Conservation (phyloP, 345 rosid genomes). For the Heritiera littoralis region DNA sequence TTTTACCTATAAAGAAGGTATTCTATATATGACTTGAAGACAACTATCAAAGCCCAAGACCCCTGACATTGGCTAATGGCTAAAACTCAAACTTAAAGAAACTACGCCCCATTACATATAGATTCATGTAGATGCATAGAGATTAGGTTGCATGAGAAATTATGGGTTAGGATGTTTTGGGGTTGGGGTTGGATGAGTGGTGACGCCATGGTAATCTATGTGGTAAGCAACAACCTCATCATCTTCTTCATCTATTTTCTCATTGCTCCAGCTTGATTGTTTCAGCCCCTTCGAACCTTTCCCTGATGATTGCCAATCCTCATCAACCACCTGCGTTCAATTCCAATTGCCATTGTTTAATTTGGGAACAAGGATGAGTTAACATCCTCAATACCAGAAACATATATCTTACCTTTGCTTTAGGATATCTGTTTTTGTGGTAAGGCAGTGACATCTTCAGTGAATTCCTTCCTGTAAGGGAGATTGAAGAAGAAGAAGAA, state of each 20-base stretch:
- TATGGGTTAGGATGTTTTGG: conserved; percentile 58
- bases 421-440: background rate
- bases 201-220: conserved; percentile 57
- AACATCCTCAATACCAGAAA: no score
- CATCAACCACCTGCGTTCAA: conserved; percentile 22
- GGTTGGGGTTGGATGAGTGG: conserved; percentile 61
- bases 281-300: conserved; percentile 2
- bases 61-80: no score
- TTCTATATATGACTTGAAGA: no score
- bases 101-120: no score
- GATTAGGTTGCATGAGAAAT: no score
- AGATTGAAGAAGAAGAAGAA: conserved; percentile 16
- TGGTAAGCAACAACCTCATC: conserved; percentile 34
- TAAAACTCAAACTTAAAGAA: no score
- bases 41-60: no score
- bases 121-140: no score
- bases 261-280: conserved; percentile 13
- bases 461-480: conserved; percentile 29
- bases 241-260: conserved; percentile 23
- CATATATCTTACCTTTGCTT: conserved; percentile 21
- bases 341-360: background rate
- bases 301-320: conserved; percentile 5
- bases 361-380: background rate
- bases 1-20: no score
- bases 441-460: conserved; percentile 21